phyloP scores from a whole-genome alignment of 2,329 filamentous ascomycete species.

The Calonectria naviculata region DNA sequence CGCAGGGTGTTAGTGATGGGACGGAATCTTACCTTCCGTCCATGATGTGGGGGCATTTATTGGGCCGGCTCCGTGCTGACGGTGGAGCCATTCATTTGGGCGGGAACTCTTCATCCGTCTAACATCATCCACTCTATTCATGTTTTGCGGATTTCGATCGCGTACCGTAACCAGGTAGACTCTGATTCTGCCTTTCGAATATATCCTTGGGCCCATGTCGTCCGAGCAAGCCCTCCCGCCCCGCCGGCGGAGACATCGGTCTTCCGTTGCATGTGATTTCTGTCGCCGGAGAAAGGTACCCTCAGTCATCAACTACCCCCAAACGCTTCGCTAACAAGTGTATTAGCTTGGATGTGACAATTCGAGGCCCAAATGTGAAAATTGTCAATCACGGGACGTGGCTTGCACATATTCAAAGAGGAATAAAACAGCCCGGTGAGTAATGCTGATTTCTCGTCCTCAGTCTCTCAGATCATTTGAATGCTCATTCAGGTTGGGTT shows the following conservation, averaged over 20 bases:
- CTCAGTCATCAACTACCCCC: no score
- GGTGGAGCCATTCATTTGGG: neutral
- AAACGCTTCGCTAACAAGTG: neutral
- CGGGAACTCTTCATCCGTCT: neutral
- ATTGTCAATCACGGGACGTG: slow-evolving; percentile 16
- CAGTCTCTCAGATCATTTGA: neutral
- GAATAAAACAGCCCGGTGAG: slow-evolving; percentile 20
- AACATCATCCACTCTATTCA: neutral
- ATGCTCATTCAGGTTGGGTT: neutral
- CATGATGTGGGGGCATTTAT: neutral
- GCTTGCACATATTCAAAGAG: slow-evolving; percentile 30
- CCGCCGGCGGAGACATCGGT: neutral
- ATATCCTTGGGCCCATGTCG: neutral
- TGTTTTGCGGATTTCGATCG: neutral
- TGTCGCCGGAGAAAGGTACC: slow-evolving; percentile 35
- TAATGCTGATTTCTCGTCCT: neutral
- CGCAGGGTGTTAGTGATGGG: neutral
- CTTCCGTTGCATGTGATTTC: slow-evolving; percentile 32
- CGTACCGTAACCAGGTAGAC: neutral
- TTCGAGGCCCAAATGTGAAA: slow-evolving; percentile 28
- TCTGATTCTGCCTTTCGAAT: neutral
- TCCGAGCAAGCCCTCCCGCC: neutral
- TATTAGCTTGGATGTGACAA: slow-evolving; percentile 34
- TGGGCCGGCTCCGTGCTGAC: neutral
- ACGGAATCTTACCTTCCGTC: slow-evolving; percentile 25